These are phyloP conservation scores for Rhodomyrtus tomentosa DNA, from an alignment of 345 rosid genomes.

Conservation along the genomic window DNA sequence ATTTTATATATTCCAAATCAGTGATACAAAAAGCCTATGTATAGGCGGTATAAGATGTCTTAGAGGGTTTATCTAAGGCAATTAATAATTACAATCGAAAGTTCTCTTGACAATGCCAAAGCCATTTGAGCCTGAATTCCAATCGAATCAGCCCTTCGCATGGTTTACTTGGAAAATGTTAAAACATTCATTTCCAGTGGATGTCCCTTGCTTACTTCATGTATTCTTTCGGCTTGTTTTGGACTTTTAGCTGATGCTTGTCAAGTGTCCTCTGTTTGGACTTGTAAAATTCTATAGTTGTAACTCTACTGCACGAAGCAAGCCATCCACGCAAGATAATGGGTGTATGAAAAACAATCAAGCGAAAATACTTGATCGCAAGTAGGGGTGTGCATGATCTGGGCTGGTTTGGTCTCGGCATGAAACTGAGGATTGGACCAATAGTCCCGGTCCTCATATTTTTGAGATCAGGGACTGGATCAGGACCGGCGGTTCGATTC, in stretches of 20 bases:
- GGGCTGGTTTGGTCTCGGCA: no score
- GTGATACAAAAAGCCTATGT: no score
- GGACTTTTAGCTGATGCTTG: background rate
- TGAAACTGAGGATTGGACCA: no score
- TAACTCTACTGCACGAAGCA: background rate
- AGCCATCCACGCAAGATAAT: no score
- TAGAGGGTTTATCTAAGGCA: no score
- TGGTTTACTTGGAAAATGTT: background rate
- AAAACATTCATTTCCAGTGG: background rate
- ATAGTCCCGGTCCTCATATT: no score
- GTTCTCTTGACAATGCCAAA: constrained; percentile 30
- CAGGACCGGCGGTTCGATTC: no score
- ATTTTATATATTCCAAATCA: no score
- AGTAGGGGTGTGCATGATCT: no score
- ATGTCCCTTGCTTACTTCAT: background rate
- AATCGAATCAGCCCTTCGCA: background rate
- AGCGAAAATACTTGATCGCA: background rate
- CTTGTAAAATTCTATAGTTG: background rate
- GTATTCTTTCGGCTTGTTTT: background rate
- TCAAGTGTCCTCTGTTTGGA: background rate
- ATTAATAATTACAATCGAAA: constrained; percentile 9
- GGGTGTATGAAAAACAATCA: background rate
- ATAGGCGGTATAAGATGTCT: no score
- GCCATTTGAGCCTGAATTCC: background rate
- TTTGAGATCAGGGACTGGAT: no score